Conservation (phyloP, 1,284 basidiomycete genomes). For the Prillingera fragicola region DNA sequence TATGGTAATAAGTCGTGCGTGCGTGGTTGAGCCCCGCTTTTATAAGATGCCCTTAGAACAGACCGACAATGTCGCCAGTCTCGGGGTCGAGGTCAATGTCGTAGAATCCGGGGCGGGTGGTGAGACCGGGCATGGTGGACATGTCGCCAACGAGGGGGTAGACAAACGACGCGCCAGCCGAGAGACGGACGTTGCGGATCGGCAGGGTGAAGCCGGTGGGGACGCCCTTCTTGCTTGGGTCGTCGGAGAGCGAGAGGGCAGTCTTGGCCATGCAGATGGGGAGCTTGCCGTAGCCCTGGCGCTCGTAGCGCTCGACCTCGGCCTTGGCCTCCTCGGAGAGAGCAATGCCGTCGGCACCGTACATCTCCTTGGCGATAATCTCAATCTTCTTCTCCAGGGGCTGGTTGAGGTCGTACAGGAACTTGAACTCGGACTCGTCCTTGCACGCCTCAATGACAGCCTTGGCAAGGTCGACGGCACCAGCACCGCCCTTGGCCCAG, state of each 20-base stretch:
- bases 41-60: conserved; percentile 39
- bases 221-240: conserved; percentile 84
- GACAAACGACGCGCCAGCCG: conserved; percentile 91
- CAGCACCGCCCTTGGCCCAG: conserved; percentile 89
- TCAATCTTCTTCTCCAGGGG: conserved; percentile 82
- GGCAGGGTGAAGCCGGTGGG: conserved; percentile 89
- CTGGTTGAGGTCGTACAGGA: conserved; percentile 79
- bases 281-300: conserved; percentile 55
- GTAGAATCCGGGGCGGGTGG: conserved; percentile 75
- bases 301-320: conserved; percentile 87
- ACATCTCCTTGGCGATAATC: conserved; percentile 82
- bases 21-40: background rate
- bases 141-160: conserved; percentile 92
- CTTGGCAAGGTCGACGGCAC: conserved; percentile 78
- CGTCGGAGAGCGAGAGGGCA: conserved; percentile 91
- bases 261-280: conserved; percentile 98
- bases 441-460: conserved; percentile 81
- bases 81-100: conserved; percentile 49
- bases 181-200: conserved; percentile 80
- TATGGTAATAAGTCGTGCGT: too few species aligned
- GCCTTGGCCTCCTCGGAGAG: conserved; percentile 74
- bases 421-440: conserved; percentile 75
- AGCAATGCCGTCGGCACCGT: conserved; percentile 83
- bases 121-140: conserved; percentile 97
- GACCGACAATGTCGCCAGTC: conserved; percentile 47